A percentile compares a stretch with the other conserved stretches of the same genome.
phyloP scores from a whole-genome alignment of 2,329 filamentous ascomycete genomes.

The Xylariaceae sp. region DNA sequence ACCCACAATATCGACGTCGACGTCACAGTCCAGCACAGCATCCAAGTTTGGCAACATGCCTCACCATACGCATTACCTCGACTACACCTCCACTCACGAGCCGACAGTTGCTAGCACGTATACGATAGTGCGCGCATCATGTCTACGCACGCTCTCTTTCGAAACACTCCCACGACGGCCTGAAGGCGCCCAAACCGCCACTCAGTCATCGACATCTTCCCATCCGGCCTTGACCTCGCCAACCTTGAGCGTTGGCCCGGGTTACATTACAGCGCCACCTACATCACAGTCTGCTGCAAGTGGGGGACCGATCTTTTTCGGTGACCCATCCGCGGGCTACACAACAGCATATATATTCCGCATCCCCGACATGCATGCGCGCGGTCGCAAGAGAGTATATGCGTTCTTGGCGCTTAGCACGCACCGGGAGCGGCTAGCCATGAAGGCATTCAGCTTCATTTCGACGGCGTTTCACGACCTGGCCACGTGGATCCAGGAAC shows the following conservation, averaged over 20 bases:
- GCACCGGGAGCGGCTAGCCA: slow-evolving; percentile 58
- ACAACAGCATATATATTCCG: slow-evolving; percentile 68
- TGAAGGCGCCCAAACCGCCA: slow-evolving; percentile 30
- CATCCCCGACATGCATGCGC: slow-evolving; percentile 61
- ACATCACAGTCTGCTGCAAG: slow-evolving; percentile 47
- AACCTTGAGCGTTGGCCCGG: slow-evolving; percentile 34
- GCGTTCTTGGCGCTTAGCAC: slow-evolving; percentile 62
- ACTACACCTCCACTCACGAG: slow-evolving; percentile 65
- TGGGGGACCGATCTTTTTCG: slow-evolving; percentile 64
- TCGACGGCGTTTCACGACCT: slow-evolving; percentile 59
- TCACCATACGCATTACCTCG: slow-evolving; percentile 59
- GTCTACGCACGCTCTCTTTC: slow-evolving; percentile 60
- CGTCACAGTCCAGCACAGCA: slow-evolving; percentile 50
- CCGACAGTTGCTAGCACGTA: slow-evolving; percentile 57
- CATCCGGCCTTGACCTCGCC: slow-evolving; percentile 39
- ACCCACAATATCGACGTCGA: slow-evolving; percentile 37
- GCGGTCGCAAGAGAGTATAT: slow-evolving; percentile 64
- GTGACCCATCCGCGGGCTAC: slow-evolving; percentile 59
- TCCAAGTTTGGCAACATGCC: slow-evolving; percentile 41
- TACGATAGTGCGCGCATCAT: slow-evolving; percentile 61
- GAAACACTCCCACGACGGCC: slow-evolving; percentile 59
- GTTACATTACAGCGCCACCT: slow-evolving; percentile 49
- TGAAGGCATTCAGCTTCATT: slow-evolving; percentile 61
- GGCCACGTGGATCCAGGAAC: slow-evolving; percentile 59
- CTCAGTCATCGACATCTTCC: slow-evolving; percentile 28